Percentiles rank a stretch among this genome's conserved stretches.
phyloP scores from a whole-genome alignment of 176 grass and related monocot genomes.

The Triticum dicoccoides region DNA sequence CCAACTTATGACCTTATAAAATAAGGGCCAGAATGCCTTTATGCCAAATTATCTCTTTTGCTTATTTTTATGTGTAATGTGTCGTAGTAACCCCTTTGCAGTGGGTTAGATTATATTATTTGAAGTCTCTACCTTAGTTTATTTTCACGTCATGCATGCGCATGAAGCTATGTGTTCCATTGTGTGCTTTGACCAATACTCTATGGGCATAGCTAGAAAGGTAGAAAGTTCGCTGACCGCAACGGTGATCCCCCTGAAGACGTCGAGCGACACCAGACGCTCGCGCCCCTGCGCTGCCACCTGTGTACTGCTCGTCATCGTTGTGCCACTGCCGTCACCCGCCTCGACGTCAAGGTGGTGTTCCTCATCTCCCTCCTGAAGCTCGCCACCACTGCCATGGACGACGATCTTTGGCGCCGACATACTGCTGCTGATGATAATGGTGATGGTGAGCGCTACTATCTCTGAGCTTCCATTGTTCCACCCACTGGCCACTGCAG shows the following conservation, averaged over 20 bases:
- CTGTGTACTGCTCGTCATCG: background rate
- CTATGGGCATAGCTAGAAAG: background rate
- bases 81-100: no score
- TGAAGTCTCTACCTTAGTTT: background rate
- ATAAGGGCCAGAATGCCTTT: no score
- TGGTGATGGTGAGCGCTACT: no score
- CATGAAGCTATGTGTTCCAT: background rate
- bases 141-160: background rate
- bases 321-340: background rate
- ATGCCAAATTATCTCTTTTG: no score
- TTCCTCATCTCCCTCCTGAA: background rate
- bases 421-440: background rate
- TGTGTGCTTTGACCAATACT: background rate
- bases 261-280: conserved; percentile 75
- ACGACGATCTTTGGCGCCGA: background rate
- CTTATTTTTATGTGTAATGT: no score
- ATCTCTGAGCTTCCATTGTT: background rate
- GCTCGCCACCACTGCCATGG: background rate
- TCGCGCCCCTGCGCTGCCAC: background rate
- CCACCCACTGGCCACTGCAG: background rate
- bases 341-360: conserved; percentile 6
- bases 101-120: no score
- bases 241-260: conserved; percentile 78
- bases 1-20: no score
- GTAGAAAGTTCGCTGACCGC: conserved; percentile 31